Evolutionary conservation across 768 basidiomycete species (phyloP), one percentile per base, ranked within the genome.

Genomic region (Trametes punicea): DNA sequence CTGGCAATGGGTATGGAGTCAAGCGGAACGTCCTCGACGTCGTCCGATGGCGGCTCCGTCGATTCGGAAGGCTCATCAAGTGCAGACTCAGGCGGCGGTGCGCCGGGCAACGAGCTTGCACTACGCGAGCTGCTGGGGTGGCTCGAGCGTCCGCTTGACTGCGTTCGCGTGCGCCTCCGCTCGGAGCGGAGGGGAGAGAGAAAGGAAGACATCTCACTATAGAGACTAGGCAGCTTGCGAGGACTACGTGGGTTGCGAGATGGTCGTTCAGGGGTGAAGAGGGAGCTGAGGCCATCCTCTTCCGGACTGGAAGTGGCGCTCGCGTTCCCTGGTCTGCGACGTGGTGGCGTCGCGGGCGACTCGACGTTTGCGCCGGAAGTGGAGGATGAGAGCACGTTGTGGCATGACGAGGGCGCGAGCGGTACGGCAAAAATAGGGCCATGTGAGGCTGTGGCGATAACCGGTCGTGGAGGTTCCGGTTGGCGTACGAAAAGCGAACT

Each of bases 1-100:
- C 78, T 79, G 27, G 76, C 75, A 18, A 75, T 68, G 2, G 78
- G 77, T 30, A 79, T 64, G 2, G 80, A 79, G 54, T 71, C 76
- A 16, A 77, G 71, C 3, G 79, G 76, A 30, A 71, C 47, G 33
- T 65, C 73, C 25, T 36, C 46, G 16, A 15, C 15, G 33, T 54
- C 51, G 46, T 41, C 58, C 2, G 36, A 34, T 16, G 33, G 30
- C 21, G 38, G 26, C 33, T 39, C 36, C n/a, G 46, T 10, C 42
- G 25, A 2, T 15, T 44, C 42, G 11, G 38, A 30, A 9, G 51
- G 25, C 15, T 33, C 51, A 10, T 23, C 36, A 6, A 11, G 20
- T 5, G 23, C 51, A 13, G 45, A 41, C 0, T 39, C 31, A 0
- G 39, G 51, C 2, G 51, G 40, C 11, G 57, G 57, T 15, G 57